Evolutionary conservation across 108 stramenopile genomes (phyloP), one percentile per base, ranked within the genome.

Genomic region (Parietichytrium sp.): DNA sequence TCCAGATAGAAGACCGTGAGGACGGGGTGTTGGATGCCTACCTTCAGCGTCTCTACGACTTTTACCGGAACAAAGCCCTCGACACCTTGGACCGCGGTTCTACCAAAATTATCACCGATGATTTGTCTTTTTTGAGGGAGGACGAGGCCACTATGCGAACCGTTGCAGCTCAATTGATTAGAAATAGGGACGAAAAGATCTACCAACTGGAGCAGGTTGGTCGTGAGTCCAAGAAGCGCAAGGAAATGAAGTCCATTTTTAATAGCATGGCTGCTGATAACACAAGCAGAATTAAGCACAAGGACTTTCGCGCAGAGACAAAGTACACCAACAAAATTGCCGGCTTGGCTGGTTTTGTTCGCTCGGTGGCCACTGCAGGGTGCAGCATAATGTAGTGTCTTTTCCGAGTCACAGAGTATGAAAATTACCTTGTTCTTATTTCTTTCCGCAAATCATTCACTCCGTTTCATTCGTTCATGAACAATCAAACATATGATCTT

Each of bases 111-210:
- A 42, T 72, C 3, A 72, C 61, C 33, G 61, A 72, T 33, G 61
- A 72, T 20, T 2, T 72, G 1, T 45, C 61, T 42, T 72, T 72
- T 45, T 45, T 72, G 33, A 33, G 61, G 10, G 61, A 72, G 42
- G 61, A 72, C 61, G 61, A 72, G 61, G 61, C 61, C 33, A 72
- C 61, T n/a, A 72, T 72, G 61, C 61, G 61, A 13, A 45, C 61
- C 42, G 61, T 72, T 27, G 61, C 61, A 25, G 61, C 61, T 16
- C 61, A 72, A 25, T 42, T 72, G 1, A 72, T 72, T 27, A 33
- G 61, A 10, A 72, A 72, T n/a, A 33, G 61, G 23, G 61, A 72
- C 42, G 61, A 72, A 20, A 72, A 72, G 61, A 72, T 72, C 33
- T 72, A 72, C 33, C 61, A 72, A 42, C 61, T 72, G 38, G 61